Conservation (phyloP, 768 basidiomycete species). For the Symmetrospora coprosmae region DNA sequence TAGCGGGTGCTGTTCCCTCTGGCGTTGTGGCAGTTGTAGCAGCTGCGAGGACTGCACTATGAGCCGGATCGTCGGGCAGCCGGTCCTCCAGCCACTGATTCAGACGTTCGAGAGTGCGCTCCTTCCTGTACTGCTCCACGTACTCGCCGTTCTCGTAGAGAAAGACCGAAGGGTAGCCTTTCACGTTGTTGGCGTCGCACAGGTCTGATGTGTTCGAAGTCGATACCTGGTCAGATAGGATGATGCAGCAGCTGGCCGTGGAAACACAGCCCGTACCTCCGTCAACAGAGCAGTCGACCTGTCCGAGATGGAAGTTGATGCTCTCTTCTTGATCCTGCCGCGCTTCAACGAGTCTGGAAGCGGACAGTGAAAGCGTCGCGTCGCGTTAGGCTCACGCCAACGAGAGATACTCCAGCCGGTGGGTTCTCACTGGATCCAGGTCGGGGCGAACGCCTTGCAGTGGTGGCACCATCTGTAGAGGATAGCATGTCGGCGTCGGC, state of each 20-base stretch:
- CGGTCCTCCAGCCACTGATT: conserved; percentile 18
- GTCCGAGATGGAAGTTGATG: conserved; percentile 29
- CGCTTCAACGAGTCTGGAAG: conserved; percentile 23
- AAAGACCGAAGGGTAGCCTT: conserved; percentile 32
- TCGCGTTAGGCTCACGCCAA: neutral
- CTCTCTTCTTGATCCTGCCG: conserved; percentile 2
- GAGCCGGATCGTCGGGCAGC: conserved; percentile 7
- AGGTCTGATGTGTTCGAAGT: too few species aligned
- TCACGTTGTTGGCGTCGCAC: conserved; percentile 28
- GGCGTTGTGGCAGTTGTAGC: too few species aligned
- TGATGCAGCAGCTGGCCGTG: too few species aligned
- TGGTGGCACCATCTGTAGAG: too few species aligned
- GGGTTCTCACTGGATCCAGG: conserved; percentile 25
- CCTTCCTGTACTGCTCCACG: conserved; percentile 24
- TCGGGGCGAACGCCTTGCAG: conserved; percentile 28
- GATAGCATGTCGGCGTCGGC: too few species aligned
- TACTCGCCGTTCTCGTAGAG: conserved; percentile 25
- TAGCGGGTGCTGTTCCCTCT: too few species aligned
- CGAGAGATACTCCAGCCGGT: too few species aligned
- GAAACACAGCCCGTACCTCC: too few species aligned
- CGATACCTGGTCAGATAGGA: neutral
- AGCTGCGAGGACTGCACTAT: neutral
- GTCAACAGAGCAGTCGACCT: conserved; percentile 32
- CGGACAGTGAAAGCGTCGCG: neutral
- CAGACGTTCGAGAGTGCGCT: neutral